Conservation (phyloP, 768 basidiomycete species). For the Termitomyces sp. region DNA sequence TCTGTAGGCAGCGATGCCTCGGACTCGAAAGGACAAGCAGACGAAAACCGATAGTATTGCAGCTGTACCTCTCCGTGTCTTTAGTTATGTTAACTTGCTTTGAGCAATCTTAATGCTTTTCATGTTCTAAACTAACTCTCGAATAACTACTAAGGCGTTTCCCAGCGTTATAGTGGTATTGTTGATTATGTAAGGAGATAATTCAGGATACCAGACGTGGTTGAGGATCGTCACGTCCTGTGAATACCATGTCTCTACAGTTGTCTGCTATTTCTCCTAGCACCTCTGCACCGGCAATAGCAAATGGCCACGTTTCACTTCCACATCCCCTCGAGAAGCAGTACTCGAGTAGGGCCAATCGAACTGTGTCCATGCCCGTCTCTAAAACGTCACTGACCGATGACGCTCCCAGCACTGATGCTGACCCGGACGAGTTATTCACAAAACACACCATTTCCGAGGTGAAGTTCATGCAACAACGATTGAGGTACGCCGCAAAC, state of each 20-base stretch:
- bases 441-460: slow-evolving; percentile 64
- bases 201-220: slow-evolving; percentile 1
- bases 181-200: slow-evolving; percentile 12
- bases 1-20: slow-evolving; percentile 26
- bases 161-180: background rate
- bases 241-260: slow-evolving; percentile 19
- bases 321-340: slow-evolving; percentile 13
- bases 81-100: slow-evolving; percentile 11
- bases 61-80: background rate
- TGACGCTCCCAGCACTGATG: slow-evolving; percentile 17
- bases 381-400: slow-evolving; percentile 14
- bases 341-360: slow-evolving; percentile 4
- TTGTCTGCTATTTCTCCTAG: slow-evolving; percentile 17
- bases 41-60: slow-evolving; percentile 21
- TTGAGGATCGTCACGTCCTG: slow-evolving; percentile 4
- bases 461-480: slow-evolving; percentile 61
- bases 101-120: slow-evolving; percentile 8
- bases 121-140: slow-evolving; percentile 7
- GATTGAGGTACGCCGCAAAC: slow-evolving; percentile 45
- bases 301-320: slow-evolving; percentile 17
- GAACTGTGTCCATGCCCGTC: slow-evolving; percentile 11
- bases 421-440: slow-evolving; percentile 74
- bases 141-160: background rate
- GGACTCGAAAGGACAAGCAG: slow-evolving; percentile 22
- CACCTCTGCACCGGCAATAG: slow-evolving; percentile 14